phyloP scores from a whole-genome alignment of 2,329 filamentous ascomycete species.

The Colletotrichum sp. region DNA sequence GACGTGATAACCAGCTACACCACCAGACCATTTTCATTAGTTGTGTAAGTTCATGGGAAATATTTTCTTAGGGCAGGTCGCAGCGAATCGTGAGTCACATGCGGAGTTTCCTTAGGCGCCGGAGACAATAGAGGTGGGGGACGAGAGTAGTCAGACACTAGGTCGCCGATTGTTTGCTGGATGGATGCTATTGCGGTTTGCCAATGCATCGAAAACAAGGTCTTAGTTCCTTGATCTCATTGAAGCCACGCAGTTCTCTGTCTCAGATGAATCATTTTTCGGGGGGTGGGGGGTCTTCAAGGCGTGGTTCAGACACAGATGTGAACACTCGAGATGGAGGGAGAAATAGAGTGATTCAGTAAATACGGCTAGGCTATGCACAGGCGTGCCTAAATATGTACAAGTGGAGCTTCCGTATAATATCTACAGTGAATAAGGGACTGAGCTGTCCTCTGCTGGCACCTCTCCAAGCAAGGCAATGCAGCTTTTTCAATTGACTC shows the following conservation, averaged over 20 bases:
- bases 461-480: neutral
- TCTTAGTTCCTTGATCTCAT: neutral
- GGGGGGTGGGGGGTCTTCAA: fast-evolving
- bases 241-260: neutral
- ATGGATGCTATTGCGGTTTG: neutral
- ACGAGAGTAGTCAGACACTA: neutral
- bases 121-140: neutral
- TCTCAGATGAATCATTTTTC: neutral
- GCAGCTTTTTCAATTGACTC: neutral
- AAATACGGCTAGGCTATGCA: neutral
- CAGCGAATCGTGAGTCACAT: neutral
- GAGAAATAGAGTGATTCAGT: neutral
- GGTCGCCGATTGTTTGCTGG: neutral
- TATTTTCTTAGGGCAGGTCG: neutral
- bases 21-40: conserved; percentile 16
- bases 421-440: neutral
- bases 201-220: fast-evolving
- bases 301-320: neutral
- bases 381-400: neutral
- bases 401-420: neutral
- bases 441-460: neutral
- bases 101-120: neutral
- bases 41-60: neutral
- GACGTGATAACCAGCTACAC: conserved; percentile 53
- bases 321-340: neutral